Evolutionary conservation across 768 basidiomycete species (phyloP).

Genomic region (Naganishia randhawae): DNA sequence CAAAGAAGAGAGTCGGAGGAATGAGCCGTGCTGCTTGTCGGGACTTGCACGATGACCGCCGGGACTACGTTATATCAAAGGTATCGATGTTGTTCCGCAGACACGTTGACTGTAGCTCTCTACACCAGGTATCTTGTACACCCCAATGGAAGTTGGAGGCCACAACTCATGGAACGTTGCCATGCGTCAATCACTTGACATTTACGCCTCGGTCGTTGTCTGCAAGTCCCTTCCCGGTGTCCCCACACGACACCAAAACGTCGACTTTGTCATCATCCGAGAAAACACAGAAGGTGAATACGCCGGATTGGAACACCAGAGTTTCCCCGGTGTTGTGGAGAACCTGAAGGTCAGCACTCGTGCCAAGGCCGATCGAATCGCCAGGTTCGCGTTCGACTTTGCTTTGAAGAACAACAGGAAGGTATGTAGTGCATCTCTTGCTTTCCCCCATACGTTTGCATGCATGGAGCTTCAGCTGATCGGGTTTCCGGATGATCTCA

Average conservation of each 20-base stretch:
- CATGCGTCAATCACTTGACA: slow-evolving; percentile 97
- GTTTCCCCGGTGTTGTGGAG: slow-evolving; percentile 97
- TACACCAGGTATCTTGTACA: slow-evolving; percentile 85
- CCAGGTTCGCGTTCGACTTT: slow-evolving; percentile 97
- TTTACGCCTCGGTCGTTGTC: slow-evolving; percentile 95
- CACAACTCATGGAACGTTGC: slow-evolving; percentile 99
- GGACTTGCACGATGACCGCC: no score
- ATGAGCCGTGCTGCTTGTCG: no score
- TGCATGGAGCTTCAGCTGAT: neutral
- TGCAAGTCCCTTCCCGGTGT: slow-evolving; percentile 97
- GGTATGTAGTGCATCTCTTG: slow-evolving; percentile 37
- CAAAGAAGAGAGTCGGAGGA: no score
- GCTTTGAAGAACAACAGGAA: slow-evolving; percentile 97
- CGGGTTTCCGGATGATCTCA: neutral
- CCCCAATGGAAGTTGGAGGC: slow-evolving; percentile 89
- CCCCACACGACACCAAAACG: slow-evolving; percentile 90
- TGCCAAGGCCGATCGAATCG: slow-evolving; percentile 91
- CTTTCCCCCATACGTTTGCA: slow-evolving; percentile 1
- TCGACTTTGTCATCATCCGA: slow-evolving; percentile 98
- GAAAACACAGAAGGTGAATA: slow-evolving; percentile 99
- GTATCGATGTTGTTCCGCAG: neutral
- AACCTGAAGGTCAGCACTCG: slow-evolving; percentile 94
- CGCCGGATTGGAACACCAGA: slow-evolving; percentile 89
- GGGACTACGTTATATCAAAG: neutral
- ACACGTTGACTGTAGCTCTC: neutral